Conservation (phyloP, 768 basidiomycete species). For the Boletus eberwhitei region DNA sequence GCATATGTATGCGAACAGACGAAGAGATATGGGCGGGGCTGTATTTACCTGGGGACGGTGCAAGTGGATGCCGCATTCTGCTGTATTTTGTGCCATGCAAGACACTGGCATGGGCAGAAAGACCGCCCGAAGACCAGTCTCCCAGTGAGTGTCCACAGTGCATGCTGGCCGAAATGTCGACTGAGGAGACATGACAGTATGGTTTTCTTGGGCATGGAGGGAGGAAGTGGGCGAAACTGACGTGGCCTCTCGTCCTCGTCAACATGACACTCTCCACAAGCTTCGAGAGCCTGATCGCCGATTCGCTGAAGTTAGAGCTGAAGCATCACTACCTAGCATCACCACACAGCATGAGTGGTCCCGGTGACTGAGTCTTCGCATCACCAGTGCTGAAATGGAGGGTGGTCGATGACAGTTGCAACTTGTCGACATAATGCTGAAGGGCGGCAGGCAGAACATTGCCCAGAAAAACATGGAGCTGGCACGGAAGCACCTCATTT, state of each 20-base stretch:
- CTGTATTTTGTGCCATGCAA: background rate
- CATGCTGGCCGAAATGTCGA: too few species aligned
- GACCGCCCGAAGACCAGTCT: background rate
- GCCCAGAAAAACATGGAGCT: background rate
- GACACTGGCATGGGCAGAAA: background rate
- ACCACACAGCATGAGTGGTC: background rate
- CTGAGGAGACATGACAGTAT: background rate
- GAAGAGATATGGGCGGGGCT: background rate
- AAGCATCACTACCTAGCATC: background rate
- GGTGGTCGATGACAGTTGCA: background rate
- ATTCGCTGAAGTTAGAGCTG: background rate
- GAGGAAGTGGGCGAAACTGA: background rate
- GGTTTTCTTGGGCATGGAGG: background rate
- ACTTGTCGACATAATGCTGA: background rate
- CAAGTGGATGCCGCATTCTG: background rate
- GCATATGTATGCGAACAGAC: background rate
- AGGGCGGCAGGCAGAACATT: background rate
- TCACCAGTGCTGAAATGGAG: too few species aligned
- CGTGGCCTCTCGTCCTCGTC: background rate
- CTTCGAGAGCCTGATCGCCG: background rate
- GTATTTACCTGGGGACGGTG: background rate
- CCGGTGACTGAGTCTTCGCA: too few species aligned
- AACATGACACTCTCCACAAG: background rate
- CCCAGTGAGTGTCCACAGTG: background rate
- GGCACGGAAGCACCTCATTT: background rate